Evolutionary conservation across 176 grass and related monocot species (phyloP), one percentile per base, ranked within the genome.

Genomic region (Triticum turgidum): DNA sequence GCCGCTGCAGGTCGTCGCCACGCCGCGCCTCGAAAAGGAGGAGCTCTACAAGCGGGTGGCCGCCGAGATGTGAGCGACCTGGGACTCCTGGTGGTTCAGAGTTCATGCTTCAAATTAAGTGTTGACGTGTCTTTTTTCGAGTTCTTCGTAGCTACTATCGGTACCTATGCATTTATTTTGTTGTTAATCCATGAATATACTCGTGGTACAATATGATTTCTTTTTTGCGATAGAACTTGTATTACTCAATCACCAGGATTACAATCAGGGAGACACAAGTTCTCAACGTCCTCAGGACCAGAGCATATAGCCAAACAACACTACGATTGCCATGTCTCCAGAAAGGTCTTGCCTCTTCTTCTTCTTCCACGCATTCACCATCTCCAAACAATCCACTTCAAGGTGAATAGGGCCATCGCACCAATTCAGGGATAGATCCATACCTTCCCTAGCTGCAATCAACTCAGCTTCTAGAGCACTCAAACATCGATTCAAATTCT

Each of bases 1-100:
- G 72, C 42, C 72, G 72, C 72, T 75, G 42, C 72, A 75, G 42
- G 24, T 51, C 13, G 24, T 75, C 41, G 72, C 72, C 72, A 75
- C 22, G 7, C 72, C 72, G 72, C 72, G 42, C 13, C 42, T 75
- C 3, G 42, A 75, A 24, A 51, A 75, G 42, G 72, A 75, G 24
- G 72, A 75, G 24, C 72, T 75, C 1, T 75, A 75, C 42, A 49
- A 9, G 24, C 72, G 72, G 24, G 41, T 75, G 72, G 13, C 72
- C 1, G 42, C 17, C 24, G 72, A 75, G 3, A 49, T 75, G 72
- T 47, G 44, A 47, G 45, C 45, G 45, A 10, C 42, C 10, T 12
- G 42, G 37, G 37, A 34, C 33, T 42, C 39, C 42, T 1, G 42
- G 42, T 45, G 11, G 42, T 45, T 45, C 10, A 45, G 42, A 45